Base-by-base conservation (phyloP, 495 filamentous ascomycete genomes). In the Lasiosphaeria hispida region DNA sequence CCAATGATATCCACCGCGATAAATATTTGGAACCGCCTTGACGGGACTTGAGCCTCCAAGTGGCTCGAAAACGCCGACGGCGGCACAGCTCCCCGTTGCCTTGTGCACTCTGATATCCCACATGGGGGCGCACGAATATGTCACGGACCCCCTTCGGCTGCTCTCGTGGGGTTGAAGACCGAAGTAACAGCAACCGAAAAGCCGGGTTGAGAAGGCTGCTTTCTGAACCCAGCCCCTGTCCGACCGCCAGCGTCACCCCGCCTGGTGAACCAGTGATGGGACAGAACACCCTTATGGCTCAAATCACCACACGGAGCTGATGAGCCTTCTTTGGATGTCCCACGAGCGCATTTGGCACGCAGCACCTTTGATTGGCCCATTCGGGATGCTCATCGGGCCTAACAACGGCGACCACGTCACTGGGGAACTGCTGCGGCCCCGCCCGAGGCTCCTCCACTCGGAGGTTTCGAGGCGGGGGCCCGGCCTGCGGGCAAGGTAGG, bases 341-440 rank as follows among this genome's bases (percentile, higher is more conserved):
- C 35, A 55, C 11, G 13, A 15, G 18, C 10, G 43, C 13, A 43
- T n/a, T 1, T 44, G 38, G 38, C 10, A n/a, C 35, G 17, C 39
- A 7, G n/a, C 19, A 3, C 35, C 6, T 35, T 43, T 57, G 34
- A 60, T 63, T 60, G 61, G 61, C 19, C 39, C 23, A 9, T 3
- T 4, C 18, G 39, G 2, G 15, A 19, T 15, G n/a, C 42, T 50
- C 41, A 30, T 17, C 30, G 37, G 61, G 30, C 61, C 57, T 56
- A 39, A 52, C 38, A 48, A 47, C 23, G 23, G 42, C 14, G 61
- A 60, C 61, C 61, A 63, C 61, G 61, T 63, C 61, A 61, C 34
- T 18, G 59, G 17, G 57, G 43, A 48, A 56, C 23, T 35, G 37
- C 14, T 48, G 52, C 49, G 48, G 51, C 57, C n/a, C 44, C 45